Conservation (phyloP, 768 basidiomycete species). For the Kwoniella pini region DNA sequence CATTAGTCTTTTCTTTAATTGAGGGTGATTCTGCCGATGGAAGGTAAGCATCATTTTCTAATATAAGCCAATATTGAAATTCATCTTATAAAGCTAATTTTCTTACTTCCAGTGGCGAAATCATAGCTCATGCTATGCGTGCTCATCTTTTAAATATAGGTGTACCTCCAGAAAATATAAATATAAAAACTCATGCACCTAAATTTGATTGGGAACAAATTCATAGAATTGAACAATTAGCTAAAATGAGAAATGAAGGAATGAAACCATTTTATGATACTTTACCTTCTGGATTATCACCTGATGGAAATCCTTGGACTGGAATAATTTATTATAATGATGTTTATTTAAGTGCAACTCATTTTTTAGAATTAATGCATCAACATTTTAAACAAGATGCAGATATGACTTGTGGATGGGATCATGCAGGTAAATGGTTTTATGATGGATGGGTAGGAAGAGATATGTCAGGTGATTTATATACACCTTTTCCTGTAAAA, state of each 20-base stretch:
- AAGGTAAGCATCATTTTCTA: slow-evolving; percentile 26
- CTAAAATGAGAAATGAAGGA: slow-evolving; percentile 50
- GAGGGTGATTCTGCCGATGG: slow-evolving; percentile 48
- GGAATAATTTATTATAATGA: slow-evolving; percentile 53
- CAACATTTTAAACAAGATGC: slow-evolving; percentile 52
- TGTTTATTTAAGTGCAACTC: slow-evolving; percentile 48
- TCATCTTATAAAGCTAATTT: neutral
- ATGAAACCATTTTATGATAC: slow-evolving; percentile 49
- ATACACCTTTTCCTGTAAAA: slow-evolving; percentile 44
- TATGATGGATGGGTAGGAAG: slow-evolving; percentile 55
- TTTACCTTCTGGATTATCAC: slow-evolving; percentile 29
- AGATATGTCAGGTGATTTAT: slow-evolving; percentile 51
- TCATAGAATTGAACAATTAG: slow-evolving; percentile 50
- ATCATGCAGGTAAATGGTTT: slow-evolving; percentile 51
- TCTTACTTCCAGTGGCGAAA: slow-evolving; percentile 32
- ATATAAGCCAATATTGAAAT: neutral
- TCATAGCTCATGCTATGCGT: slow-evolving; percentile 40
- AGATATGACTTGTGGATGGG: slow-evolving; percentile 55
- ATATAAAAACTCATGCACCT: slow-evolving; percentile 42
- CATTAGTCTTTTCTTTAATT: slow-evolving; percentile 36
- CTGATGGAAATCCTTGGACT: slow-evolving; percentile 44
- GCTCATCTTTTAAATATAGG: slow-evolving; percentile 41
- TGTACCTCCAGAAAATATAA: slow-evolving; percentile 46
- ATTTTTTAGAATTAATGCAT: slow-evolving; percentile 52
- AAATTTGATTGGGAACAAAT: slow-evolving; percentile 41